These are phyloP conservation scores for Dactylellina sp. DNA, from an alignment of 2,329 filamentous ascomycete species.

Conservation along the genomic window DNA sequence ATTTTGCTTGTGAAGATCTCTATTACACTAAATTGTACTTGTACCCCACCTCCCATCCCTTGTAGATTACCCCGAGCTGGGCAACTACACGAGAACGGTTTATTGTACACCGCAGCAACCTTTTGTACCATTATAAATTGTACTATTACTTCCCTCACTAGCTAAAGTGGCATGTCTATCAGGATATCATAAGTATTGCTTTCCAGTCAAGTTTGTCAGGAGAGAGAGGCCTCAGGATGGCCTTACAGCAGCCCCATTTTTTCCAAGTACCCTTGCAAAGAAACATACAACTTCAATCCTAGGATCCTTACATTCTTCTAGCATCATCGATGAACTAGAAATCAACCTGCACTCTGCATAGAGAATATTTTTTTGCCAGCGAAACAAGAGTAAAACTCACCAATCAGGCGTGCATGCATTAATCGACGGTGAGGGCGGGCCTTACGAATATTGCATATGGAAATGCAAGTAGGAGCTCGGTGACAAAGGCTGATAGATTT, in stretches of 20 bases:
- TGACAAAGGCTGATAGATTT: slow-evolving; percentile 30
- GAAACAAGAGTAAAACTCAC: too few relatives aligned
- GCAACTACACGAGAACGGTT: background rate
- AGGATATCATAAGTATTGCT: background rate
- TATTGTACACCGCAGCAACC: background rate
- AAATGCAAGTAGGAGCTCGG: background rate
- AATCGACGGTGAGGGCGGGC: too few relatives aligned
- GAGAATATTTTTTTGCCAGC: too few relatives aligned
- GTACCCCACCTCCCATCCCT: background rate
- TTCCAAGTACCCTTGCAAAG: too few relatives aligned
- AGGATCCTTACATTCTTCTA: too few relatives aligned
- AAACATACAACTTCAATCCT: too few relatives aligned
- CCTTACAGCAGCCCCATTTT: too few relatives aligned
- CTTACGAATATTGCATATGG: background rate
- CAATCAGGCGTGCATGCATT: too few relatives aligned
- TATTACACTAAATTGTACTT: too few relatives aligned
- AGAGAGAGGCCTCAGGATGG: background rate
- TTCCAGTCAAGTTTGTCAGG: background rate
- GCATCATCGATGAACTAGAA: too few relatives aligned
- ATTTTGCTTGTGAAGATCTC: too few relatives aligned
- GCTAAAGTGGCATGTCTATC: background rate
- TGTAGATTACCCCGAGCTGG: background rate
- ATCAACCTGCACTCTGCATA: too few relatives aligned
- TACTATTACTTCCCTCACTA: background rate
- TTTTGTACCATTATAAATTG: background rate